Evolutionary conservation across 768 basidiomycete species (phyloP).

Genomic region (Leucosporidium creatinivorum): DNA sequence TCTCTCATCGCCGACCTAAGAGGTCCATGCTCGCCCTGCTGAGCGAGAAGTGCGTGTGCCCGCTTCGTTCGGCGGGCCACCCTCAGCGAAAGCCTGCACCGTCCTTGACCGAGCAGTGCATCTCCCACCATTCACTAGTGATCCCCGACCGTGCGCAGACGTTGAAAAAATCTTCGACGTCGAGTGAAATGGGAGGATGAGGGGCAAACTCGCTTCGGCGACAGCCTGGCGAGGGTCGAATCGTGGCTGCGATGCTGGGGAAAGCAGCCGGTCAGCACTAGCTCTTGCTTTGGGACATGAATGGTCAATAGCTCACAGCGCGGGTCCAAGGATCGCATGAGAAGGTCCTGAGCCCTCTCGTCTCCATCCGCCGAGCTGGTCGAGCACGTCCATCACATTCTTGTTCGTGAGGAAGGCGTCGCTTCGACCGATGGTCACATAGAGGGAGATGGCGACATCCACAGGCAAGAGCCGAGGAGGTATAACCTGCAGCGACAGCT

Average conservation of each 20-base stretch:
- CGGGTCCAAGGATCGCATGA: not conserved
- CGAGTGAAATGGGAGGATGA: not conserved
- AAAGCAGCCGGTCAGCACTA: too few relatives aligned
- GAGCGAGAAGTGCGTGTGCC: not conserved
- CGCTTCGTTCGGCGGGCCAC: not conserved
- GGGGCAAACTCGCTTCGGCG: too few relatives aligned
- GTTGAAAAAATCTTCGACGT: not conserved
- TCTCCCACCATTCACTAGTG: not conserved
- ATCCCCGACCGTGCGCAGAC: not conserved
- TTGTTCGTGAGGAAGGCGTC: not conserved
- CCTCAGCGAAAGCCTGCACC: not conserved
- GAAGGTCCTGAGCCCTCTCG: not conserved
- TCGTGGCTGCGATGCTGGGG: too few relatives aligned
- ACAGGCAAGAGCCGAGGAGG: not conserved
- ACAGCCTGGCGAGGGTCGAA: too few relatives aligned
- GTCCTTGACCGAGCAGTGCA: not conserved
- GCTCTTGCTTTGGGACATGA: too few relatives aligned
- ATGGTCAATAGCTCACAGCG: not conserved
- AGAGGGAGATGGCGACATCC: not conserved
- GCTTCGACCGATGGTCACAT: not conserved
- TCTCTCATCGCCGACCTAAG: too few relatives aligned
- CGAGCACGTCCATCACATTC: not conserved
- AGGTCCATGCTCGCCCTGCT: too few relatives aligned
- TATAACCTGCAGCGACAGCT: not conserved
- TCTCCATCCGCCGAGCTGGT: not conserved